These are phyloP conservation scores for Cajanus cajan DNA, from an alignment of 306 rosid genomes.

Conservation along the genomic window DNA sequence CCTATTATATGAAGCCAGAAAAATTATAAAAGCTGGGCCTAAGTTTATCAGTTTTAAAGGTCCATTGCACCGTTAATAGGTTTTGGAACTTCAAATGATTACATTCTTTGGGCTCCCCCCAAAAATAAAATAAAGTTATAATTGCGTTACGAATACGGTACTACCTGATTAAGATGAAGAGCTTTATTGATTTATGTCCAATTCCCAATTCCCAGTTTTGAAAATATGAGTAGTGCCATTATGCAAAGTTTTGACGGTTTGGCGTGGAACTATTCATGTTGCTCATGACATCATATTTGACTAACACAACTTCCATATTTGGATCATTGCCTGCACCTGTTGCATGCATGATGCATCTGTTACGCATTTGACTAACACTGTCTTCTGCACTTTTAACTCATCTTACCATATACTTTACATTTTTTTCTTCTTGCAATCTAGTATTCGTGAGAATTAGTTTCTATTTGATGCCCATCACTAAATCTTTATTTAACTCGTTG, in stretches of 20 bases:
- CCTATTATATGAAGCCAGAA: not conserved
- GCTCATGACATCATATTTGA: constrained; percentile 19
- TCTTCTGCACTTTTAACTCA: constrained; percentile 8
- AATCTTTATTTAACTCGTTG: constrained; percentile 6
- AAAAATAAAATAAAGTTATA: not conserved
- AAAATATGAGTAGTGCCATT: not conserved
- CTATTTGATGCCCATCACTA: not conserved
- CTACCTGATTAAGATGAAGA: not conserved
- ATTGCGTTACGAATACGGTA: not conserved
- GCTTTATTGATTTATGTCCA: not conserved
- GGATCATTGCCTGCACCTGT: constrained; percentile 20
- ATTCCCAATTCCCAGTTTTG: not conserved
- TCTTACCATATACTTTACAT: not conserved
- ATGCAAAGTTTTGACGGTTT: constrained; percentile 4
- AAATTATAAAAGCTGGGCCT: not conserved
- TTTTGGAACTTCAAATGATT: not conserved
- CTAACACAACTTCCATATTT: constrained; percentile 24
- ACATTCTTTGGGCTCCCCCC: not conserved
- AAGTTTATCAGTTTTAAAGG: not conserved
- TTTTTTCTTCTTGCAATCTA: not conserved
- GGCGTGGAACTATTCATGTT: not conserved
- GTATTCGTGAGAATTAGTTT: not conserved
- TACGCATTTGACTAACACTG: constrained; percentile 8
- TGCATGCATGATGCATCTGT: constrained; percentile 15
- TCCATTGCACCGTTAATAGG: not conserved